Evolutionary conservation across 202 grass and related monocot species (phyloP).

Genomic region (Zizania palustris): DNA sequence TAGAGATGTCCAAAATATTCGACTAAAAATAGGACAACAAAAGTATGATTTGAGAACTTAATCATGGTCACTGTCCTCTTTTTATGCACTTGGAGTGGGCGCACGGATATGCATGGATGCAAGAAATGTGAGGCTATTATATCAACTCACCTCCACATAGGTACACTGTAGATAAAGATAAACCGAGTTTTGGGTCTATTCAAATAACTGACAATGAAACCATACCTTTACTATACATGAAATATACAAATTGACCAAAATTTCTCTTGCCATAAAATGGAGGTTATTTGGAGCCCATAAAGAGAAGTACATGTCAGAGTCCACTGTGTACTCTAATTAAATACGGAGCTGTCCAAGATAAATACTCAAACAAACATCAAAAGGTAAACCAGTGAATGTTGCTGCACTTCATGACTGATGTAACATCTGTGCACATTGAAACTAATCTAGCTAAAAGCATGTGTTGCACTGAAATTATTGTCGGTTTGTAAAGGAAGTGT

Average conservation of each 20-base stretch:
- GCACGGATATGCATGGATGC: conserved; percentile 18
- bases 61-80: not conserved
- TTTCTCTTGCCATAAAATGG: conserved; percentile 1
- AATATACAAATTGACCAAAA: conserved; percentile 28
- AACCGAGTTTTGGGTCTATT: conserved; percentile 11
- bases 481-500: conserved; percentile 24
- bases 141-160: conserved; percentile 14
- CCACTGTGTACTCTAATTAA: conserved; percentile 27
- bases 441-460: conserved; percentile 28
- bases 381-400: not conserved
- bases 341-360: not conserved
- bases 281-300: not conserved
- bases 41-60: conserved; percentile 9
- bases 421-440: conserved; percentile 24
- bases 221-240: not conserved
- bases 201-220: not conserved
- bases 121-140: conserved; percentile 12
- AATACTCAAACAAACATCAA: conserved; percentile 26
- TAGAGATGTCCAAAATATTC: not conserved
- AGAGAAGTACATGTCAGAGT: not conserved
- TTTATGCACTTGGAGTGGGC: conserved; percentile 23
- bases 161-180: not conserved
- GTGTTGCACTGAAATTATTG: conserved; percentile 16
- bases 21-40: conserved; percentile 14
- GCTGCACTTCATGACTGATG: conserved; percentile 10